These are phyloP conservation scores for Amoeboaphelidium occidentale DNA, from an alignment of 371 early-diverging fungal genomes.

Conservation along the genomic window DNA sequence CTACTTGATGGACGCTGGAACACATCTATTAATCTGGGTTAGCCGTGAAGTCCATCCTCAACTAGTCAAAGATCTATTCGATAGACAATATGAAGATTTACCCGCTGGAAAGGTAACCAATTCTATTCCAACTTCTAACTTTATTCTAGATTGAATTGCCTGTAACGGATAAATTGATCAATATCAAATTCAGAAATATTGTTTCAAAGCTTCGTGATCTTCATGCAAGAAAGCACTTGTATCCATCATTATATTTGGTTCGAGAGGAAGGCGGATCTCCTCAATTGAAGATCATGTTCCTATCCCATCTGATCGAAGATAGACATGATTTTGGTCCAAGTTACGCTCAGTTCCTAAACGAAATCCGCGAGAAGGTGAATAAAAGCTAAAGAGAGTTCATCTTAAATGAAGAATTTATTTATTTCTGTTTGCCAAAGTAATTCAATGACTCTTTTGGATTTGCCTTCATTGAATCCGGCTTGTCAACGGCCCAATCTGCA, in stretches of 20 bases:
- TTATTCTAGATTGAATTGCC: conserved; percentile 13
- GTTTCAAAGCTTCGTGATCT: conserved; percentile 11
- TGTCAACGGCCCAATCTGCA: too few relatives aligned
- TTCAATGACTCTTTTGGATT: background rate
- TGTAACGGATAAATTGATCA: conserved; percentile 10
- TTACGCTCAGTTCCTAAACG: conserved; percentile 49
- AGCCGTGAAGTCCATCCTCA: conserved; percentile 50
- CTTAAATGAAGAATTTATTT: background rate
- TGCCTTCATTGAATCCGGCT: background rate
- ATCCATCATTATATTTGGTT: conserved; percentile 33
- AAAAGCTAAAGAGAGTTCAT: background rate
- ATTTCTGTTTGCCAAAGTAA: too few relatives aligned
- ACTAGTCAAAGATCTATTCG: conserved; percentile 37
- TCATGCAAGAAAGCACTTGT: conserved; percentile 6
- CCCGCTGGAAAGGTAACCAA: conserved; percentile 17
- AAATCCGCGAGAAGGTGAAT: conserved; percentile 24
- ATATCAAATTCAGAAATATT: conserved; percentile 11
- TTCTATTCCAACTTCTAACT: background rate
- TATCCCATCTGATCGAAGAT: conserved; percentile 71
- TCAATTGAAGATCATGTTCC: conserved; percentile 49
- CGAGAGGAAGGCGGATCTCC: conserved; percentile 73
- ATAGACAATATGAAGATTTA: conserved; percentile 17
- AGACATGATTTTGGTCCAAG: conserved; percentile 46
- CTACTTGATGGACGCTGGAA: conserved; percentile 56
- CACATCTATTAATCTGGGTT: conserved; percentile 67